Percentiles rank a stretch among this genome's conserved stretches.
Conservation (phyloP, 140 eudicot genomes). For the Flaveria floridana region DNA sequence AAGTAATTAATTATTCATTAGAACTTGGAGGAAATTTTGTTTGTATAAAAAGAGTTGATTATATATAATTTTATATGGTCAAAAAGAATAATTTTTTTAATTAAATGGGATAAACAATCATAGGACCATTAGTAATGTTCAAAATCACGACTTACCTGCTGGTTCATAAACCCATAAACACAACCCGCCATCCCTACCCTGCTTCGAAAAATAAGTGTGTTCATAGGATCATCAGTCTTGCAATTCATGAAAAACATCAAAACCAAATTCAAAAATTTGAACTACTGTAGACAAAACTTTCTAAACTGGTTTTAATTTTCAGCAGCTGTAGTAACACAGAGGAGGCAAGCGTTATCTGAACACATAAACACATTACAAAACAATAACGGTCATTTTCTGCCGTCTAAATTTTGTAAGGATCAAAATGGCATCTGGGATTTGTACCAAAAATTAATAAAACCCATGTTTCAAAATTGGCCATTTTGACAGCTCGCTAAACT, state of each 20-base stretch:
- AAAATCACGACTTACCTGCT: no score
- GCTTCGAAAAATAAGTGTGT: background rate
- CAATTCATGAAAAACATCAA: background rate
- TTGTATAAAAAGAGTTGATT: no score
- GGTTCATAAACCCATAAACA: no score
- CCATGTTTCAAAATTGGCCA: conserved; percentile 27
- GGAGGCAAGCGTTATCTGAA: background rate
- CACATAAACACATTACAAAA: background rate
- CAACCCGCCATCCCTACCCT: no score
- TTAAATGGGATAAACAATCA: no score
- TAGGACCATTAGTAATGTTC: no score
- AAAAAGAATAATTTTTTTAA: no score
- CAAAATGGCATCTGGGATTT: conserved; percentile 25
- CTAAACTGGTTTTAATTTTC: background rate
- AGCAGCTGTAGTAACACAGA: background rate
- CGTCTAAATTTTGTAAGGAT: background rate
- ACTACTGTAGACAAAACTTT: no score
- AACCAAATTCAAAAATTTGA: background rate
- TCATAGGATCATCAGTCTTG: no score
- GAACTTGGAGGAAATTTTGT: no score
- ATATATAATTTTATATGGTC: no score
- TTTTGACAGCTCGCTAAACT: conserved; percentile 20
- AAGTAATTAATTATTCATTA: no score
- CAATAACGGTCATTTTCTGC: background rate
- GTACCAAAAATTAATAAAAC: conserved; percentile 3